These are phyloP conservation scores for Metarhizium rileyi DNA, from an alignment of 2,329 filamentous ascomycete genomes.

Conservation along the genomic window DNA sequence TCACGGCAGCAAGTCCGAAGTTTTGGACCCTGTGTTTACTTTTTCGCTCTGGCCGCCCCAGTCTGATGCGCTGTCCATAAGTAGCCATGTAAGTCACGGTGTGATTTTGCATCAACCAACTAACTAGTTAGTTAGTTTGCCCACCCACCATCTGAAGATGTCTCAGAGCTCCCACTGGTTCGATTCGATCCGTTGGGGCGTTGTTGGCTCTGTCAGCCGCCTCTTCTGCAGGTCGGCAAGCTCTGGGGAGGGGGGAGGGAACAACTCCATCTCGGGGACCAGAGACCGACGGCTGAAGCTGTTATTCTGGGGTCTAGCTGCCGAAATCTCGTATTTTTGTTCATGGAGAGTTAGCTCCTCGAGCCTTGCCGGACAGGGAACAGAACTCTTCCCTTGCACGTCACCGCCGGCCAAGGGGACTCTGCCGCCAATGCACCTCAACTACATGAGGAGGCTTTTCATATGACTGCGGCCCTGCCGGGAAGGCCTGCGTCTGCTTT, in stretches of 20 bases:
- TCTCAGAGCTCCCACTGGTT: background rate
- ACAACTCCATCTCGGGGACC: no score
- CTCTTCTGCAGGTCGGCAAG: background rate
- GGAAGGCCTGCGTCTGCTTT: no score
- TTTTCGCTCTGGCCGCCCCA: background rate
- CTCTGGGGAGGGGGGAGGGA: no score
- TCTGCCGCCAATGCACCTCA: background rate
- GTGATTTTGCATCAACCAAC: background rate
- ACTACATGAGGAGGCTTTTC: background rate
- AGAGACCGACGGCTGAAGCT: background rate
- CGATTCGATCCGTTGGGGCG: background rate
- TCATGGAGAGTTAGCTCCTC: background rate
- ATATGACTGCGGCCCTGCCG: no score
- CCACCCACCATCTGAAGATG: background rate
- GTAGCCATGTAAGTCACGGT: background rate
- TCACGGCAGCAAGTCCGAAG: background rate
- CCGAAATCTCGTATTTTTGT: background rate
- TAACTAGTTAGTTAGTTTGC: no score
- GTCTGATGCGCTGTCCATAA: background rate
- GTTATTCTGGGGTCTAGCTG: background rate
- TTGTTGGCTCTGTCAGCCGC: no score
- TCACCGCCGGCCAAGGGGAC: background rate
- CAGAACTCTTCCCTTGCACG: background rate
- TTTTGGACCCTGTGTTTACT: background rate
- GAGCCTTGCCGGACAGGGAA: background rate